Percentiles rank a stretch among this genome's conserved stretches.
These are phyloP conservation scores for Phytophthora fragariae DNA, from an alignment of 352 stramenopile genomes.

Conservation along the genomic window DNA sequence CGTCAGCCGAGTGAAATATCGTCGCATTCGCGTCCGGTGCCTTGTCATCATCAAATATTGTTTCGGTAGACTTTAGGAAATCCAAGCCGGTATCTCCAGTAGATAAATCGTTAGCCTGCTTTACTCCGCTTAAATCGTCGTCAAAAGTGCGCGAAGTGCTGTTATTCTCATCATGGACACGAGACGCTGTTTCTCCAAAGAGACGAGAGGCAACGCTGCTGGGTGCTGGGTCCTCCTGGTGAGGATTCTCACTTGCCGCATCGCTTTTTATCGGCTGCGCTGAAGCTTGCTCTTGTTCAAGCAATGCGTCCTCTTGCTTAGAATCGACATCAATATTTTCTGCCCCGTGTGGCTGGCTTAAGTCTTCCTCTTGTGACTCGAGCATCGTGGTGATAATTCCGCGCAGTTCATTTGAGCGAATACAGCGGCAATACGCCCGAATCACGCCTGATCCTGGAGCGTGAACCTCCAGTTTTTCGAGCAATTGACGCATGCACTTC, in stretches of 20 bases:
- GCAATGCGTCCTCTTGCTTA: slow-evolving; percentile 1
- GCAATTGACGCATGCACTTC: slow-evolving; percentile 62
- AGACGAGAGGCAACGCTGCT: slow-evolving; percentile 17
- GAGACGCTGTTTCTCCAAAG: slow-evolving; percentile 8
- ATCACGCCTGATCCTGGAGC: slow-evolving; percentile 58
- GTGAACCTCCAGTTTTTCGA: slow-evolving; percentile 63
- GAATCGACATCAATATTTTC: not conserved
- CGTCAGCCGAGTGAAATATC: not conserved
- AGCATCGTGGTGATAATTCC: slow-evolving; percentile 33
- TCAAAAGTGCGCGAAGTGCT: not conserved
- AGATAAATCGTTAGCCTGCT: slow-evolving; percentile 10
- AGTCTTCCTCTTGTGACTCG: slow-evolving; percentile 16
- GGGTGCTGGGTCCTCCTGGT: not conserved
- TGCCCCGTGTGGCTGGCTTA: slow-evolving; percentile 1
- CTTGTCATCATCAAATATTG: slow-evolving; percentile 23
- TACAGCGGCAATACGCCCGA: slow-evolving; percentile 52
- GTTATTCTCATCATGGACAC: not conserved
- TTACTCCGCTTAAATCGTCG: not conserved
- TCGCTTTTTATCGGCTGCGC: not conserved
- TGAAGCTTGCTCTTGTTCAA: not conserved
- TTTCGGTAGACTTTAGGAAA: slow-evolving; percentile 35
- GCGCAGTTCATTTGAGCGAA: slow-evolving; percentile 51
- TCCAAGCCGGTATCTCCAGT: slow-evolving; percentile 31
- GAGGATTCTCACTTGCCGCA: slow-evolving; percentile 3
- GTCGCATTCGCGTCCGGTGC: not conserved